Evolutionary conservation across 2,329 filamentous ascomycete species (phyloP), one percentile per base, ranked within the genome.

Genomic region (Ascochyta pisi): DNA sequence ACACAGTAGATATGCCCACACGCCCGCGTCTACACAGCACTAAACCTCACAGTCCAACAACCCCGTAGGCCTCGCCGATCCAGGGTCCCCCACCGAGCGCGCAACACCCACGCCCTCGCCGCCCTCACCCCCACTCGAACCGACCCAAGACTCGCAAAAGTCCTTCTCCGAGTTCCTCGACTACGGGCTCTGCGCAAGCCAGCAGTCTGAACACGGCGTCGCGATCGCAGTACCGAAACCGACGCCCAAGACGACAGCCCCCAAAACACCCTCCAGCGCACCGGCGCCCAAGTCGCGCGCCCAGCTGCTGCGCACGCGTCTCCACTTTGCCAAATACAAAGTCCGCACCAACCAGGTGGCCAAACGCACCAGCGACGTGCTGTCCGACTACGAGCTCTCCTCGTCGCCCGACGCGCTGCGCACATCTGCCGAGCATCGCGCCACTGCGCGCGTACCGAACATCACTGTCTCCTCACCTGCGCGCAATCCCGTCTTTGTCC

Each of bases 241-340:
- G n/a, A 12, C 22, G 6, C 35, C 46, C 29, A 51, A 51, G 9
- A 12, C 40, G n/a, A 35, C 35, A 12, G 15, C 33, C 15, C 43
- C 50, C 47, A 43, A 50, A 27, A 51, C 53, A n/a, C 58, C 64
- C 22, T 49, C 59, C 10, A 51, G 53, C 26, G 35, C 54, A 24
- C 42, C 48, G 15, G 43, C 54, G 16, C 55, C 51, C 29, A 63
- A 48, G 42, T 73, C 89, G 83, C 83, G 84, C 75, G 87, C 86
- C 19, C 84, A 89, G 68, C 84, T 86, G 44, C 79, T 92, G 40
- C 83, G 83, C 47, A 81, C 91, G 9, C 84, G 89, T n/a, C 83
- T 93, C 15, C 82, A 84, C 26, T 83, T 92, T 19, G 90, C 89
- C 13, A 84, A 84, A 68, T 92, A 92, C 80, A 92, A 92, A 76